Conservation (phyloP, 441 rosid genomes). For the Francoa sonchifolia region DNA sequence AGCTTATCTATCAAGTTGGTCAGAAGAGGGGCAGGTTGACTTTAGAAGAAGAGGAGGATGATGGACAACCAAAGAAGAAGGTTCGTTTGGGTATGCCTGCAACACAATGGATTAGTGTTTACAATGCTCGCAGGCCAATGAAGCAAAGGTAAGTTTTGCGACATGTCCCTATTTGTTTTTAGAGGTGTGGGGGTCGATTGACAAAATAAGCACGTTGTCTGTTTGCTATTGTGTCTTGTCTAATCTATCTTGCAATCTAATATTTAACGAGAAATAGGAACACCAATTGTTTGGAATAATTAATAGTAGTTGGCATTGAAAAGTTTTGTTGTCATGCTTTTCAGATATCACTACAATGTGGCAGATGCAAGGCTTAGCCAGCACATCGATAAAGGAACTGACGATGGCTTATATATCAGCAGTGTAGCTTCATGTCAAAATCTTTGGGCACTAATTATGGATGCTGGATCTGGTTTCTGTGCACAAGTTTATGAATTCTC, state of each 20-base stretch:
- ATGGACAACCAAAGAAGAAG: slow-evolving; percentile 84
- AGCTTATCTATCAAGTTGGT: slow-evolving; percentile 83
- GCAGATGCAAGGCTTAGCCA: slow-evolving; percentile 30
- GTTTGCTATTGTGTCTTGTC: neutral
- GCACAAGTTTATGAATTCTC: slow-evolving; percentile 46
- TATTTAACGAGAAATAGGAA: neutral
- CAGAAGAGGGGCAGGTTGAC: slow-evolving; percentile 86
- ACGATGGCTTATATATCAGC: slow-evolving; percentile 42
- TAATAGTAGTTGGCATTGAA: neutral
- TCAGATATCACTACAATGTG: slow-evolving; percentile 46
- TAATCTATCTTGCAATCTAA: neutral
- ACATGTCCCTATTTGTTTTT: neutral
- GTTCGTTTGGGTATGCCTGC: slow-evolving; percentile 95
- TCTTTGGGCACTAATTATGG: slow-evolving; percentile 54
- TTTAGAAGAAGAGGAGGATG: slow-evolving; percentile 62
- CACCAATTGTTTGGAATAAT: neutral
- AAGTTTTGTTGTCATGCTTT: neutral
- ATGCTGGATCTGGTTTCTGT: slow-evolving; percentile 44
- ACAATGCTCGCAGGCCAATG: slow-evolving; percentile 91
- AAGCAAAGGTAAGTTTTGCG: slow-evolving; percentile 53
- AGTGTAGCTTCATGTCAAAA: slow-evolving; percentile 38
- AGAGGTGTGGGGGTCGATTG: too few relatives aligned
- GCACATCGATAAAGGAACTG: slow-evolving; percentile 42
- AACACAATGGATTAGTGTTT: slow-evolving; percentile 86
- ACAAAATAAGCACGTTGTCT: too few relatives aligned